Base-by-base conservation (phyloP, 228 moss, liverwort and hornwort species). In the Sphagnum magellanicum region DNA sequence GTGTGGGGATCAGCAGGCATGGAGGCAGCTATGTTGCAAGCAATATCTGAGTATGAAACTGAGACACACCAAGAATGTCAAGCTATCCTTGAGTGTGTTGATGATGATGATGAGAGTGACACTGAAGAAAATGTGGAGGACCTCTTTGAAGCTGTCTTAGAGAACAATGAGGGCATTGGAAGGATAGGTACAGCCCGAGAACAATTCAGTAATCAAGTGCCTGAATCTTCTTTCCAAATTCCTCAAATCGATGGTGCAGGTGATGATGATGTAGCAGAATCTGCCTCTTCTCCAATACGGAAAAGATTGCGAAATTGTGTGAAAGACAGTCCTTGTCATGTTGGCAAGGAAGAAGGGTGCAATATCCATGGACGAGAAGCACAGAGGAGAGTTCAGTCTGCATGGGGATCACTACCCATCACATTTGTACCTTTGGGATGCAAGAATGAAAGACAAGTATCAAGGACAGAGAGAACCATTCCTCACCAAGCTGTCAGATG, bases 21-120 rank as follows among this genome's bases (percentile, higher is more conserved):
- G 93, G 90, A 98, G 68, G 89, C 90, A 52, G 98, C 94, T 13
- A 83, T 94, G 81, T 77, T 94, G 52, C 82, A 94, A 78, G 94
- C 92, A 12, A 83, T 94, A 58, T 83, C 85, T 52, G 90, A 85
- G 67, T 90, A 94, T 76, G 98, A 94, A 79, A 87, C 75, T 59
- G 72, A 81, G 12, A 85, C 92, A 6, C 83, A 94, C 68, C 74
- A 80, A 74, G 98, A 98, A 66, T 94, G 94, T 67, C 90, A 84
- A 65, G 98, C 88, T 60, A 98, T 98, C 61, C 84, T 98, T 6
- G 90, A 92, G 52, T 94, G 94, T 50, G 72, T 78, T 71, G 71
- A 81, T 73, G 61, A 79, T 64, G 55, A 63, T n/a, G 76, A 79
- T 53, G 77, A 74, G 59, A 76, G 82, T 49, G 80, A 77, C 12